Evolutionary conservation across 805 yeast genomes (phyloP).

Genomic region (Tetrapisispora taiwanensis): DNA sequence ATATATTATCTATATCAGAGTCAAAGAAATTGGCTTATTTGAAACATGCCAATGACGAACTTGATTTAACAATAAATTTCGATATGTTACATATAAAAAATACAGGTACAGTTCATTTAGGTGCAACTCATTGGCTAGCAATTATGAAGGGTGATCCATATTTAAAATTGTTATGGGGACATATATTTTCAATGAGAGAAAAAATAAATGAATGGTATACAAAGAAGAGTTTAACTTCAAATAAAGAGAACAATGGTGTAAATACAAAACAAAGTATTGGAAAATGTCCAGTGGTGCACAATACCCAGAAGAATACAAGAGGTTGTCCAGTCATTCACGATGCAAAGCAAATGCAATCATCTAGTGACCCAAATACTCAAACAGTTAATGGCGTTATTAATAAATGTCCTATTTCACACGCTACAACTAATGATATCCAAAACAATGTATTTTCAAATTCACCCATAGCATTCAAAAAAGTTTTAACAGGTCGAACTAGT

Average conservation of each 20-base stretch:
- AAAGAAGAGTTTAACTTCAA: slow-evolving; percentile 5
- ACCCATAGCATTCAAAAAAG: neutral
- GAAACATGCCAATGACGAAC: slow-evolving; percentile 19
- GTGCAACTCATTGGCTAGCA: slow-evolving; percentile 50
- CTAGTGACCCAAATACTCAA: neutral
- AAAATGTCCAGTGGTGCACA: slow-evolving; percentile 2
- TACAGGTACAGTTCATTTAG: slow-evolving; percentile 36
- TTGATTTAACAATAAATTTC: slow-evolving; percentile 34
- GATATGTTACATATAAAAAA: slow-evolving; percentile 36
- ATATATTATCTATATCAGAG: neutral
- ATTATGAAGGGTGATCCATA: slow-evolving; percentile 51
- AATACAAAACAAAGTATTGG: neutral
- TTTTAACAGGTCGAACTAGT: neutral
- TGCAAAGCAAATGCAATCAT: neutral
- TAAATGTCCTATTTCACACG: too few species aligned
- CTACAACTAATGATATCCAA: neutral
- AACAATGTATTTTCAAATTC: neutral
- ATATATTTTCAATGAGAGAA: slow-evolving; percentile 35
- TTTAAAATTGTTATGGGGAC: slow-evolving; percentile 44
- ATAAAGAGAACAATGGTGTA: neutral
- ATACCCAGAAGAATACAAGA: neutral
- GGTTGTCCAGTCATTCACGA: slow-evolving; percentile 1
- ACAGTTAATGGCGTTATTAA: neutral
- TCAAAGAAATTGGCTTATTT: neutral
- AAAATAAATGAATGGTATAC: slow-evolving; percentile 27